phyloP scores from a whole-genome alignment of 2,329 filamentous ascomycete genomes.

The Saccharata proteae region DNA sequence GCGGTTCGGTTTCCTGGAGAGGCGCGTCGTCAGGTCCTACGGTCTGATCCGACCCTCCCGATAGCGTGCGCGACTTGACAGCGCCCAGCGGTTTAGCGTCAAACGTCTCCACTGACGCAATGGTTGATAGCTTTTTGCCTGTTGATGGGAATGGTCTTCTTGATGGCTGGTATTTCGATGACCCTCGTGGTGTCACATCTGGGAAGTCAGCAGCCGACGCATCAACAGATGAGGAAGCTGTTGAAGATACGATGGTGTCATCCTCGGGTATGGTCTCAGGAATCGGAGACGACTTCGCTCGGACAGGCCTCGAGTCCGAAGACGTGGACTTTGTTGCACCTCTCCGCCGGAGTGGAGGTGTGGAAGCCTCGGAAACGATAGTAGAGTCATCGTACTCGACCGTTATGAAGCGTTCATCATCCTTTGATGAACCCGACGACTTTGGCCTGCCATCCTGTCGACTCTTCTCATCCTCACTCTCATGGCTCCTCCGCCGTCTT shows the following conservation, averaged over 20 bases:
- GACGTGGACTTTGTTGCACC: slow-evolving; percentile 24
- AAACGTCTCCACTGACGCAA: slow-evolving; percentile 44
- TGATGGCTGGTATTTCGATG: slow-evolving; percentile 25
- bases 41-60: slow-evolving; percentile 5
- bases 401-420: slow-evolving; percentile 11
- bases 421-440: slow-evolving; percentile 14
- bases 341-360: slow-evolving; percentile 23
- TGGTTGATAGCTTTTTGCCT: slow-evolving; percentile 46
- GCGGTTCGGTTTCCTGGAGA: neutral
- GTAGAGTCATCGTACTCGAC: slow-evolving; percentile 8
- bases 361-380: neutral
- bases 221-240: slow-evolving; percentile 24
- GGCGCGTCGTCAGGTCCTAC: slow-evolving; percentile 11
- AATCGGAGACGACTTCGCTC: slow-evolving; percentile 19
- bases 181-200: slow-evolving; percentile 19
- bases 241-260: slow-evolving; percentile 18
- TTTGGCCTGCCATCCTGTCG: slow-evolving; percentile 14
- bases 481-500: slow-evolving; percentile 17
- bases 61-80: slow-evolving; percentile 1
- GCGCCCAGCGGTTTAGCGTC: slow-evolving; percentile 20
- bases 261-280: slow-evolving; percentile 14
- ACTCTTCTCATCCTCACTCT: slow-evolving; percentile 16
- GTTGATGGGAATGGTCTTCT: slow-evolving; percentile 39
- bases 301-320: slow-evolving; percentile 30
- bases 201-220: slow-evolving; percentile 19